A percentile compares a stretch with the other conserved stretches of the same genome.
Evolutionary conservation across 2,329 filamentous ascomycete genomes (phyloP).

Genomic region (Clarireedia paspali): DNA sequence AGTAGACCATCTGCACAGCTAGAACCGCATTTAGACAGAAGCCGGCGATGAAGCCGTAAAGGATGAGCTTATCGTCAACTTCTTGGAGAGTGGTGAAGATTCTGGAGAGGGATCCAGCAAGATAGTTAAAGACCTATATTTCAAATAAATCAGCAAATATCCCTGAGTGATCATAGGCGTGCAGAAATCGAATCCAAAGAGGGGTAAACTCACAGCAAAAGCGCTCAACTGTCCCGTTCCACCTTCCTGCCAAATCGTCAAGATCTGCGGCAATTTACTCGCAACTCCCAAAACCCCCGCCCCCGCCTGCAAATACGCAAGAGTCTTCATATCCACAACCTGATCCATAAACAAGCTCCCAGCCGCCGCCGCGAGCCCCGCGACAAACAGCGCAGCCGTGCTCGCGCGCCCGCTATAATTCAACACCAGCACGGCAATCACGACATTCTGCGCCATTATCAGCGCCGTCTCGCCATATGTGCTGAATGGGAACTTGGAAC

Average conservation of each 20-base stretch:
- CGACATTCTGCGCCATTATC: conserved; percentile 86
- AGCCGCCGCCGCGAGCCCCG: conserved; percentile 60
- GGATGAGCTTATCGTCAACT: conserved; percentile 91
- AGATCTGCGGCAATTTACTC: conserved; percentile 90
- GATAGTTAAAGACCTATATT: conserved; percentile 90
- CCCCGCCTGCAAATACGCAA: conserved; percentile 67
- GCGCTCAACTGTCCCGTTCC: conserved; percentile 93
- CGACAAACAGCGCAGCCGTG: conserved; percentile 70
- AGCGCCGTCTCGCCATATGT: conserved; percentile 93
- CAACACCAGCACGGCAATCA: conserved; percentile 80
- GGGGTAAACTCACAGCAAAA: conserved; percentile 64
- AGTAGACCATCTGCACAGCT: conserved; percentile 86
- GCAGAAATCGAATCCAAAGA: not conserved
- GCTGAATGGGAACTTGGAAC: conserved; percentile 88
- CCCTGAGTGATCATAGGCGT: not conserved
- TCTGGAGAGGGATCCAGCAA: conserved; percentile 81
- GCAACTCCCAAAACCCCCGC: conserved; percentile 77
- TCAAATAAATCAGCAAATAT: not conserved
- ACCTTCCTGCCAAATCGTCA: conserved; percentile 75
- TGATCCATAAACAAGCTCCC: conserved; percentile 64
- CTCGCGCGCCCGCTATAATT: conserved; percentile 66
- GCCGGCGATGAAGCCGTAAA: conserved; percentile 89
- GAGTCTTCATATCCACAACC: conserved; percentile 45
- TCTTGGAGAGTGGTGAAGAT: conserved; percentile 98
- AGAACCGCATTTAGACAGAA: conserved; percentile 85